Base-by-base conservation (phyloP, 2,329 filamentous ascomycete species). In the Fusarium euwallaceae region DNA sequence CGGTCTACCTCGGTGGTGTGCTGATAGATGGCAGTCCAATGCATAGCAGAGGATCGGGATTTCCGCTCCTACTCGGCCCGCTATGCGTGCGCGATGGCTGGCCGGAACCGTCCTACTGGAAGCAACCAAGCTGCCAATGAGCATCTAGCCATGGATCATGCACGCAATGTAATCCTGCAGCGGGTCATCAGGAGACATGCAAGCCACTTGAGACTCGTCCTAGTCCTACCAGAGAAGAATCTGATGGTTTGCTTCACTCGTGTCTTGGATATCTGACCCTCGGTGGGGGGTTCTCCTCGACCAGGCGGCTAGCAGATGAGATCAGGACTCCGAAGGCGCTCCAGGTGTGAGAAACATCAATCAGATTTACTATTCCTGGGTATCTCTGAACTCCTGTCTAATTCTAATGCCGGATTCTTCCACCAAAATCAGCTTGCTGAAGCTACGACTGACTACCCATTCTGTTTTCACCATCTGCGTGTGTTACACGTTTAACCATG, bases 361-460 rank as follows among this genome's bases (percentile, higher is more conserved):
- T 68, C 69, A 66, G 36, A 24, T 66, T 73, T 41, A 60, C 58
- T 67, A 61, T 72, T 73, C 64, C 67, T 41, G 76, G 71, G 68
- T 69, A 70, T 72, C 66, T 68, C 67, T 61, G 60, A 72, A 77
- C 75, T 69, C 75, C 75, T 60, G 34, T 74, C 67, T 77, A 72
- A 59, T 74, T 73, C 61, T 76, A 74, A 56, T 61, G 64, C 64
- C 58, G 41, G 34, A 36, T 66, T 61, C 20, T 64, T 27, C 48
- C 22, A 27, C 61, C 66, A 48, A 37, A 58, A 17, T 39, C 39
- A 22, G 11, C 41, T 41, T 67, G 36, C 34, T 41, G 29, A 14
- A 6, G n/a, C 24, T 43, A 9, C 34, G 24, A 24, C 24, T 24
- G 59, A 61, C 58, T 45, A 27, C 27, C 55, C 61, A 68, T n/a